These are phyloP conservation scores for Przewalskia tangutica DNA, from an alignment of 257 asterid genomes.

Conservation along the genomic window DNA sequence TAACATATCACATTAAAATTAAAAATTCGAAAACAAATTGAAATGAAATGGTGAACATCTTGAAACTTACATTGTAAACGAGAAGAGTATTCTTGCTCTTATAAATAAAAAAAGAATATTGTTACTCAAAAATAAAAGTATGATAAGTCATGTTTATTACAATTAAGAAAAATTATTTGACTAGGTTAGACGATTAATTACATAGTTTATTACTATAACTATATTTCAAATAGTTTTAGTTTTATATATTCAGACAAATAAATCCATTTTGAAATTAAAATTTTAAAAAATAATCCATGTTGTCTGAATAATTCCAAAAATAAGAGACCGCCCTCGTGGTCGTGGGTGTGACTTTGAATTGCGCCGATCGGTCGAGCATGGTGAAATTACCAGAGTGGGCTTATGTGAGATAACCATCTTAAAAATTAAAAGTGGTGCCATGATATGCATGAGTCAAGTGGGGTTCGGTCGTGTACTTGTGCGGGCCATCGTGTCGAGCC, in stretches of 20 bases:
- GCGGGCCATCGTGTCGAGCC: background rate
- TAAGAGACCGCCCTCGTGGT: background rate
- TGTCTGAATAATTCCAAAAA: background rate
- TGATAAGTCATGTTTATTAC: too few relatives aligned
- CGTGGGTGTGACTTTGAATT: slow-evolving; percentile 6
- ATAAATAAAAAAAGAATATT: too few relatives aligned
- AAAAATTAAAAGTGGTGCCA: slow-evolving; percentile 23
- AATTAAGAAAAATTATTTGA: too few relatives aligned
- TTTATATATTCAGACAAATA: background rate
- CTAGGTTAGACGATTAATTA: too few relatives aligned
- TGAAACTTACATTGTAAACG: too few relatives aligned
- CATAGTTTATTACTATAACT: background rate
- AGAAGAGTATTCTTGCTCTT: too few relatives aligned
- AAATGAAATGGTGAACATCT: too few relatives aligned
- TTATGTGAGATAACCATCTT: slow-evolving; percentile 23
- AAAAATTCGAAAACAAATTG: too few relatives aligned
- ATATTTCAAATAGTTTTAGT: background rate
- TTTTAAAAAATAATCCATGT: background rate
- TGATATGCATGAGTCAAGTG: background rate
- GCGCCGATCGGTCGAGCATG: slow-evolving; percentile 12
- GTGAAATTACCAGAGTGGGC: slow-evolving; percentile 25
- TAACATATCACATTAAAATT: too few relatives aligned
- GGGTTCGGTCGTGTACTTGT: background rate
- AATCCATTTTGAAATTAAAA: background rate
- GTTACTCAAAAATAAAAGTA: too few relatives aligned